Percentiles rank a stretch among this genome's conserved stretches.
Evolutionary conservation across 495 filamentous ascomycete genomes (phyloP).

Genomic region (Penicillium verhagenii): DNA sequence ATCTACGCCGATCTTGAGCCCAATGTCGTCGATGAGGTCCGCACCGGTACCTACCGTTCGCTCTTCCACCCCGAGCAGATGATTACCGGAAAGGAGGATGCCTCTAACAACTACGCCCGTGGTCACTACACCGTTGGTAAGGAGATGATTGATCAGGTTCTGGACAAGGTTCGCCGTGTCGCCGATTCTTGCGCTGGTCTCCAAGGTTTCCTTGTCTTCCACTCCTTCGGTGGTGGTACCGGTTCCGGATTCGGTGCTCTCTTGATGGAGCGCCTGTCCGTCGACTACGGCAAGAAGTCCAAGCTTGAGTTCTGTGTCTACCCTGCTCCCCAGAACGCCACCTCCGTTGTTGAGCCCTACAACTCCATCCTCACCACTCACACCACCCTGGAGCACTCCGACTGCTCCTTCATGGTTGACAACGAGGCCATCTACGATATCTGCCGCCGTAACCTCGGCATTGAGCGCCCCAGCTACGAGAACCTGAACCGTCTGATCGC

Average conservation of each 20-base stretch:
- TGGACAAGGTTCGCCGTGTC: conserved; percentile 93
- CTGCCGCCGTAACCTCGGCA: conserved; percentile 93
- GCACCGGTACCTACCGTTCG: conserved; percentile 90
- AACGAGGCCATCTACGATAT: conserved; percentile 99
- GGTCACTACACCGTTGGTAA: conserved; percentile 99
- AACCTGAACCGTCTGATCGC: conserved; percentile 98
- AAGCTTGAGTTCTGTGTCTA: conserved; percentile 99
- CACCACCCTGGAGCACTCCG: conserved; percentile 97
- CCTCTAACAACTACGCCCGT: conserved; percentile 98
- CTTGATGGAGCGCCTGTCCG: conserved; percentile 94
- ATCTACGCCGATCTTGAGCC: conserved; percentile 99
- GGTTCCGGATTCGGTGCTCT: conserved; percentile 98
- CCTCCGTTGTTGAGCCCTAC: conserved; percentile 98
- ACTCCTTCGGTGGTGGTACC: conserved; percentile 98
- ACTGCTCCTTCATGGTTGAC: conserved; percentile 99
- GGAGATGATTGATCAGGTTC: conserved; percentile 94
- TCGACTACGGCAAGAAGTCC: conserved; percentile 99
- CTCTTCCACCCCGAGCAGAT: conserved; percentile 99
- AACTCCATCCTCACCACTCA: conserved; percentile 99
- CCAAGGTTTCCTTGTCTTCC: conserved; percentile 98
- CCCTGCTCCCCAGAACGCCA: conserved; percentile 93
- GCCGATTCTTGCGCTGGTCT: conserved; percentile 97
- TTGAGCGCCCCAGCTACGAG: conserved; percentile 95
- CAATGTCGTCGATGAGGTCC: conserved; percentile 99
- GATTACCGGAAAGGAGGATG: conserved; percentile 99